These are phyloP conservation scores for Xylaria sp. DNA, from an alignment of 2,329 filamentous ascomycete species.

Conservation along the genomic window DNA sequence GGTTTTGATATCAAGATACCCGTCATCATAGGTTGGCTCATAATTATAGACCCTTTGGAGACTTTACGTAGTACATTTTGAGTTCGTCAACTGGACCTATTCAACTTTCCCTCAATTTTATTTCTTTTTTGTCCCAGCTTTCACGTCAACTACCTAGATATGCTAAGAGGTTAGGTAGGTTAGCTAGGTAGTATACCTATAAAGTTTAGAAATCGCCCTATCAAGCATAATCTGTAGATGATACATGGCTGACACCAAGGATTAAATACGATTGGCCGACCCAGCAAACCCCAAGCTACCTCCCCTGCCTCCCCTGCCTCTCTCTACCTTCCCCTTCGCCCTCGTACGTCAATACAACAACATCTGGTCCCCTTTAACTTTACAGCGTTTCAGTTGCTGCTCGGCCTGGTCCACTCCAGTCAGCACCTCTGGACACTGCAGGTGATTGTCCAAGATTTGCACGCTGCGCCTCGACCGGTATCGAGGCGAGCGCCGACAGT, in stretches of 20 bases:
- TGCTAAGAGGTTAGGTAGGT: too few species aligned
- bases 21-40: too few species aligned
- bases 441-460: not conserved
- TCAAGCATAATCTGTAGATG: not conserved
- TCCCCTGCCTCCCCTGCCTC: not conserved
- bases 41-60: too few species aligned
- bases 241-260: not conserved
- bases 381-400: slow-evolving; percentile 9
- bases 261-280: slow-evolving; percentile 13
- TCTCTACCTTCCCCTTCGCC: not conserved
- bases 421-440: slow-evolving; percentile 6
- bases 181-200: too few species aligned
- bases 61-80: too few species aligned
- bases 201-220: too few species aligned
- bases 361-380: slow-evolving; percentile 7
- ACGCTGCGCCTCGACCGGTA: slow-evolving; percentile 4
- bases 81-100: too few species aligned
- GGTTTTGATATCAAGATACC: too few species aligned
- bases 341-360: slow-evolving; percentile 4
- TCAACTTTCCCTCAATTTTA: too few species aligned
- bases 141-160: too few species aligned
- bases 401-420: slow-evolving; percentile 9
- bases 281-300: slow-evolving; percentile 1
- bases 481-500: slow-evolving; percentile 8
- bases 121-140: too few species aligned